Conservation (phyloP, 306 rosid species). For the Acmispon strigosus region DNA sequence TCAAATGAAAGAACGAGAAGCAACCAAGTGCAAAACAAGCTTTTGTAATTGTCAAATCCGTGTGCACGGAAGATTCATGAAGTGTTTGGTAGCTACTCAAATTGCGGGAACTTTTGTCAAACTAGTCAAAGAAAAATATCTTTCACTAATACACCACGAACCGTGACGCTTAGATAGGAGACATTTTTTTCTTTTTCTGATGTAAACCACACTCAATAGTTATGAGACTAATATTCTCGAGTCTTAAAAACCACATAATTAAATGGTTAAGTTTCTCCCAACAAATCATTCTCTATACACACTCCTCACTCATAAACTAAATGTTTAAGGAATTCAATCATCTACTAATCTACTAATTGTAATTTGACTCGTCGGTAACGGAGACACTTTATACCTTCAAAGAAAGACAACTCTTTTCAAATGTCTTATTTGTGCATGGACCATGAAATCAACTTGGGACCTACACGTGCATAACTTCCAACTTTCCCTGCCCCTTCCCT, state of each 20-base stretch:
- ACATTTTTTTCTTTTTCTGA: too few relatives aligned
- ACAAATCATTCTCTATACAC: too few relatives aligned
- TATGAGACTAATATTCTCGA: too few relatives aligned
- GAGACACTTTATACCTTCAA: not conserved
- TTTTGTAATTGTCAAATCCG: not conserved
- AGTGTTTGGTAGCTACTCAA: conserved; percentile 10
- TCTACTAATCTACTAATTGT: too few relatives aligned
- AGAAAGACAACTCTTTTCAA: not conserved
- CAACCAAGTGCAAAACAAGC: not conserved
- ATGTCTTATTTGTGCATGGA: not conserved
- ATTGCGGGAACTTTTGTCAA: not conserved
- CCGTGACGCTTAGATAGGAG: not conserved
- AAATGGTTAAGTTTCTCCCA: too few relatives aligned
- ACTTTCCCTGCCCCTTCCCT: not conserved
- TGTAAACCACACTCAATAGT: too few relatives aligned
- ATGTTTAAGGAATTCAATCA: too few relatives aligned
- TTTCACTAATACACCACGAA: not conserved
- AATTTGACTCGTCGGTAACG: too few relatives aligned
- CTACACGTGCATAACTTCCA: not conserved
- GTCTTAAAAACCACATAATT: too few relatives aligned
- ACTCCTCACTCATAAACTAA: too few relatives aligned
- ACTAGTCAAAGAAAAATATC: not conserved
- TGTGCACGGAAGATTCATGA: conserved; percentile 9
- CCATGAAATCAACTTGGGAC: conserved; percentile 27
- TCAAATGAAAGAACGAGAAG: conserved; percentile 10